Conservation (phyloP, 108 stramenopile genomes). For the Nannochloropsis granulata region DNA sequence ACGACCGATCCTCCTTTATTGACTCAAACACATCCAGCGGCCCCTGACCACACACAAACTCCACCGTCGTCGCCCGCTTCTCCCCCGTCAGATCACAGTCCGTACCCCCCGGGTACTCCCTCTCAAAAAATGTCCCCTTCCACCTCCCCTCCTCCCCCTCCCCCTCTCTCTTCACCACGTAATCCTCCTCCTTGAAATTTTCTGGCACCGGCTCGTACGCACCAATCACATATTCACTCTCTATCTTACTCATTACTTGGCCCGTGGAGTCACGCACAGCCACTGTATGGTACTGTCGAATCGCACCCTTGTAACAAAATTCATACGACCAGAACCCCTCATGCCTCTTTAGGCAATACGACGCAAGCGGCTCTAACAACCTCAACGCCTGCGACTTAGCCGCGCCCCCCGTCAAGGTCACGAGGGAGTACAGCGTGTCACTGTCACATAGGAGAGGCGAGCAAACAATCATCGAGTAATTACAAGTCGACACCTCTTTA, state of each 20-base stretch:
- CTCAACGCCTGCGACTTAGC: neutral
- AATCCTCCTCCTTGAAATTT: neutral
- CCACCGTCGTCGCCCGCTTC: slow-evolving; percentile 2
- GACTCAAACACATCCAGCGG: neutral
- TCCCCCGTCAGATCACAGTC: slow-evolving; percentile 14
- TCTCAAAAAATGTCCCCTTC: neutral
- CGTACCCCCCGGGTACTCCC: slow-evolving; percentile 5
- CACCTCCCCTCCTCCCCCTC: neutral
- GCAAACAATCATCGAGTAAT: neutral
- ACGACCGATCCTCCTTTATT: slow-evolving; percentile 1
- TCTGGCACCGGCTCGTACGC: neutral
- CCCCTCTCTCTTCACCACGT: neutral
- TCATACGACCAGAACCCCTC: neutral
- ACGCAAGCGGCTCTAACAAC: neutral
- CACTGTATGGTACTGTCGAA: neutral
- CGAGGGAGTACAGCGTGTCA: neutral
- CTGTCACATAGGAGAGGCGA: neutral
- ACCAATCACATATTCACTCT: neutral
- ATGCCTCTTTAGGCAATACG: neutral
- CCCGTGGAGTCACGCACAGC: neutral
- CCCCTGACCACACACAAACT: slow-evolving; percentile 1
- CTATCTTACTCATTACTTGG: neutral
- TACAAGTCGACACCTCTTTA: neutral
- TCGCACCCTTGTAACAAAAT: neutral
- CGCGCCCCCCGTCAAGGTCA: neutral